Evolutionary conservation across 139 green algal genomes (phyloP), one percentile per base, ranked within the genome.

Genomic region (Tetratostichococcus sp.): DNA sequence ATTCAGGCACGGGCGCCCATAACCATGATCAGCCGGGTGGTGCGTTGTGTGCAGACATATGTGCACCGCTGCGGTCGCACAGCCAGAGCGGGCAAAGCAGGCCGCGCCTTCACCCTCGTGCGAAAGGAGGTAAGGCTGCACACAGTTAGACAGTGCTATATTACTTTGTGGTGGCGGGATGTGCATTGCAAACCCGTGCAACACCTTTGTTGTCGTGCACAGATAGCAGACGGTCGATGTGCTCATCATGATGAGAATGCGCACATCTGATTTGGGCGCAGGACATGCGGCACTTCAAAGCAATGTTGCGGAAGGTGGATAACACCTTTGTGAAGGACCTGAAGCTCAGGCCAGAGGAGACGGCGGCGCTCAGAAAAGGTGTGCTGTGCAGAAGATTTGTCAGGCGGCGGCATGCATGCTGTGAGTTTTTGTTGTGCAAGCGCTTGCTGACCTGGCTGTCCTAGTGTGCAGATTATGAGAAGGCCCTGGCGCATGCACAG

Each of bases 221-320:
- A n/a, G n/a, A n/a, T n/a, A n/a, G n/a, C n/a, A n/a, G n/a, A n/a
- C n/a, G n/a, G n/a, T n/a, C n/a, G n/a, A n/a, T n/a, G n/a, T n/a
- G n/a, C n/a, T n/a, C n/a, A n/a, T n/a, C n/a, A n/a, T n/a, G n/a
- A n/a, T n/a, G n/a, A n/a, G n/a, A n/a, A n/a, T n/a, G n/a, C n/a
- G n/a, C n/a, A n/a, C n/a, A n/a, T n/a, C n/a, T n/a, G n/a, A n/a
- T n/a, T n/a, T n/a, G n/a, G n/a, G n/a, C n/a, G 26, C 87, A 96
- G 77, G 91, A 98, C 42, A 88, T 95, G 58, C 78, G 80, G 25
- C 90, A 96, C 74, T 98, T 97, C 87, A 93, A 92, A 71, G 72
- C 4, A 16, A 90, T 94, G 89, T 79, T 94, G 62, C 82, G 87
- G 35, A 97, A 97, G 80, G 89, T 87, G 28, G 90, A 95, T 81